Conservation (phyloP, 345 rosid genomes). For the Linum usitatissimum region DNA sequence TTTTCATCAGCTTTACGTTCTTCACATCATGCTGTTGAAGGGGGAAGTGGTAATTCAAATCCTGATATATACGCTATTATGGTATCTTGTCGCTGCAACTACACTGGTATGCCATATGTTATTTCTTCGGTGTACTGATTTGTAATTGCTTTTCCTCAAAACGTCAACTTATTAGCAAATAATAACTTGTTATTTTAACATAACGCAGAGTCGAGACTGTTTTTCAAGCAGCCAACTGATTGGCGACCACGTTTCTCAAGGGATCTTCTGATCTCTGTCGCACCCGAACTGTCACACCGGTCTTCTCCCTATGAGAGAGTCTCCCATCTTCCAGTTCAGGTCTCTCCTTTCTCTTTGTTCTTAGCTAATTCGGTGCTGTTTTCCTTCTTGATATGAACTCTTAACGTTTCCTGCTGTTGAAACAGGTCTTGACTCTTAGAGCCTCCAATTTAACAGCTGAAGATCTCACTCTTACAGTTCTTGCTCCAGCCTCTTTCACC, state of each 20-base stretch:
- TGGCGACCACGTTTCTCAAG: conserved; percentile 83
- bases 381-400: neutral
- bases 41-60: conserved; percentile 29
- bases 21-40: conserved; percentile 39
- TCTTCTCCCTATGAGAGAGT: conserved; percentile 45
- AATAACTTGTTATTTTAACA: conserved; percentile 9
- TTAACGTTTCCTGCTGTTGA: neutral
- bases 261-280: conserved; percentile 86
- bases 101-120: conserved; percentile 45
- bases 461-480: conserved; percentile 85
- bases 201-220: conserved; percentile 65
- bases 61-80: conserved; percentile 66
- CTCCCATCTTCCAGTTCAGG: conserved; percentile 91
- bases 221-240: conserved; percentile 74
- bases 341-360: conserved; percentile 13
- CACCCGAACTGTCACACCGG: conserved; percentile 65
- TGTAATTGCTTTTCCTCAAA: neutral
- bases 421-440: conserved; percentile 82
- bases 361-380: neutral
- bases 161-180: conserved; percentile 6
- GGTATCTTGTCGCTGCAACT: conserved; percentile 89
- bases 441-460: conserved; percentile 89
- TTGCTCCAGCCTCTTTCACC: conserved; percentile 82
- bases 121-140: conserved; percentile 10
- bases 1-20: conserved; percentile 34